Evolutionary conservation across 2,329 filamentous ascomycete genomes (phyloP).

Genomic region (Pyrenochaeta sp.): DNA sequence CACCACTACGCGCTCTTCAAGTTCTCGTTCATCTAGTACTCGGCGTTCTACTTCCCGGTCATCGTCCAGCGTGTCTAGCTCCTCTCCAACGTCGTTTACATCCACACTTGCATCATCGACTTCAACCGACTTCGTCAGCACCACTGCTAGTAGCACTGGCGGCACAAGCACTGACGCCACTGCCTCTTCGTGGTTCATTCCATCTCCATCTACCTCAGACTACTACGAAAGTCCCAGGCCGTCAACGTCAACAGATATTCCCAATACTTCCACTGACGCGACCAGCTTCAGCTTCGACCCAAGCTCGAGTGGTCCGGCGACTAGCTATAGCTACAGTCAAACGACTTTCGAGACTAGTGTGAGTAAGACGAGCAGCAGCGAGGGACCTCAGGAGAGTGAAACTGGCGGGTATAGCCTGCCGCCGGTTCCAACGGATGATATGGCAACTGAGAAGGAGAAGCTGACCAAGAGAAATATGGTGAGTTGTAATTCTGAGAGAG

Average conservation of each 20-base stretch:
- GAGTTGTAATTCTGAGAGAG: not conserved
- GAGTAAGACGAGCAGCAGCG: slow-evolving; percentile 13
- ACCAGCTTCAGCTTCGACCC: slow-evolving; percentile 7
- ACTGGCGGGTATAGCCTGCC: slow-evolving; percentile 8
- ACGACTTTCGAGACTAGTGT: slow-evolving; percentile 19
- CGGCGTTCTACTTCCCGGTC: not conserved
- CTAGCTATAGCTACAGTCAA: not conserved
- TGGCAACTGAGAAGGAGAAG: not conserved
- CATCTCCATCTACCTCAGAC: not conserved
- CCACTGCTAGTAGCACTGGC: not conserved
- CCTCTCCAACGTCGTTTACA: not conserved
- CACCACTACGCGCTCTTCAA: not conserved
- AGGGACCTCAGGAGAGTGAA: slow-evolving; percentile 3
- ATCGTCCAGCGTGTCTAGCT: not conserved
- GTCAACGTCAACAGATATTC: not conserved
- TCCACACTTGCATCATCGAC: not conserved
- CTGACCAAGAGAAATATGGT: slow-evolving; percentile 8
- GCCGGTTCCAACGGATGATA: slow-evolving; percentile 3
- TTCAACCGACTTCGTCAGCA: not conserved
- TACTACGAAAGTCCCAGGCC: not conserved
- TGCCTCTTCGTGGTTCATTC: not conserved
- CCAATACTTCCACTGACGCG: slow-evolving; percentile 11
- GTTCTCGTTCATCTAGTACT: not conserved
- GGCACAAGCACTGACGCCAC: slow-evolving; percentile 1
- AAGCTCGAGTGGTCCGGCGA: not conserved